Evolutionary conservation across 495 filamentous ascomycete species (phyloP).

Genomic region (Aspergillus incahuasiensis): DNA sequence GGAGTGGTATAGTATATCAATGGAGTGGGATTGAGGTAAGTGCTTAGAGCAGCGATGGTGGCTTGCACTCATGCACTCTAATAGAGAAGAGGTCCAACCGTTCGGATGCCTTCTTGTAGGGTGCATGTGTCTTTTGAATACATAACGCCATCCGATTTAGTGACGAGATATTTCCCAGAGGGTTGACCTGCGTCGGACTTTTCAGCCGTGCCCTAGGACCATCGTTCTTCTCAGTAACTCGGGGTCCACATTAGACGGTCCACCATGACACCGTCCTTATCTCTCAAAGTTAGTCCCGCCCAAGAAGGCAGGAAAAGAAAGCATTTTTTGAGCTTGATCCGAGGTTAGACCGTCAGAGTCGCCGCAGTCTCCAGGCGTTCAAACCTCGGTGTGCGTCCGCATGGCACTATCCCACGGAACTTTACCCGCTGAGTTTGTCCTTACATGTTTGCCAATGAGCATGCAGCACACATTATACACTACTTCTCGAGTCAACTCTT

Average conservation of each 20-base stretch:
- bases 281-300: slow-evolving; percentile 1
- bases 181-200: slow-evolving; percentile 12
- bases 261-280: slow-evolving; percentile 10
- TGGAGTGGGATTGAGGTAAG: neutral
- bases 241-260: slow-evolving; percentile 11
- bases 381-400: neutral
- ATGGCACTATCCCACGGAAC: slow-evolving; percentile 11
- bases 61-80: slow-evolving; percentile 5
- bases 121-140: slow-evolving; percentile 17
- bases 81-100: slow-evolving; percentile 2
- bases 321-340: neutral
- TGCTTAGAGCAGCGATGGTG: neutral
- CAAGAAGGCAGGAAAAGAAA: neutral
- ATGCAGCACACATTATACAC: slow-evolving; percentile 9
- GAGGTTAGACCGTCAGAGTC: neutral
- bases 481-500: slow-evolving; percentile 13
- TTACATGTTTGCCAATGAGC: slow-evolving; percentile 20
- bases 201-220: slow-evolving; percentile 4
- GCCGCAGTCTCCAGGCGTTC: neutral
- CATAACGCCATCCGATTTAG: slow-evolving; percentile 17
- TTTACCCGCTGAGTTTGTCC: slow-evolving; percentile 7
- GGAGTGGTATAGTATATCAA: neutral
- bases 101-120: slow-evolving; percentile 4
- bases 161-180: slow-evolving; percentile 12
- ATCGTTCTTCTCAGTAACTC: slow-evolving; percentile 9